These are phyloP conservation scores for Melaleuca alternifolia DNA, from an alignment of 345 rosid species.

Conservation along the genomic window DNA sequence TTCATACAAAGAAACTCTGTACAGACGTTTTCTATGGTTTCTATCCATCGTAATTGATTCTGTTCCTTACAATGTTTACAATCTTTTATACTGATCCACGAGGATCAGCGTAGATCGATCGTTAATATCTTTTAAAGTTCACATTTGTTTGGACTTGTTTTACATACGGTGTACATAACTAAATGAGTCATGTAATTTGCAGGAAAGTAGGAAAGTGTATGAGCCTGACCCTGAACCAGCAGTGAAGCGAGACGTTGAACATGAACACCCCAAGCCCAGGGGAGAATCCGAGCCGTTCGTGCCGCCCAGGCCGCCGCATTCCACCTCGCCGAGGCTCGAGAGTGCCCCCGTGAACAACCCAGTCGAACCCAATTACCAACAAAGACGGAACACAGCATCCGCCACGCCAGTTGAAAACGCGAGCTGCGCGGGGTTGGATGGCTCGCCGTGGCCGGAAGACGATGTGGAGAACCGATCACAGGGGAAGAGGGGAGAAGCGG, in stretches of 20 bases:
- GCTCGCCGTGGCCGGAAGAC: constrained; percentile 33
- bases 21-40: not conserved
- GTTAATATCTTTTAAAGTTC: no score
- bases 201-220: constrained; percentile 23
- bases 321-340: constrained; percentile 31
- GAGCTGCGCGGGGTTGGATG: constrained; percentile 50
- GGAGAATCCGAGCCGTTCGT: constrained; percentile 21
- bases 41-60: not conserved
- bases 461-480: not conserved
- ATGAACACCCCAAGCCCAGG: not conserved
- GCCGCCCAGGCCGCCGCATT: constrained; percentile 31
- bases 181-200: not conserved
- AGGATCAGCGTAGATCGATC: no score
- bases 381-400: constrained; percentile 19
- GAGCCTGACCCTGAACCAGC: constrained; percentile 28
- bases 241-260: constrained; percentile 4
- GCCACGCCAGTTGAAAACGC: constrained; percentile 6
- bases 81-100: no score
- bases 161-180: not conserved
- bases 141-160: not conserved
- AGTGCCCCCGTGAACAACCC: constrained; percentile 30
- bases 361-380: constrained; percentile 32
- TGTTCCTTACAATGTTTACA: no score
- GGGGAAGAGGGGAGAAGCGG: not conserved
- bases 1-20: no score